Evolutionary conservation across 345 rosid genomes (phyloP).

Genomic region (Litchi chinensis): DNA sequence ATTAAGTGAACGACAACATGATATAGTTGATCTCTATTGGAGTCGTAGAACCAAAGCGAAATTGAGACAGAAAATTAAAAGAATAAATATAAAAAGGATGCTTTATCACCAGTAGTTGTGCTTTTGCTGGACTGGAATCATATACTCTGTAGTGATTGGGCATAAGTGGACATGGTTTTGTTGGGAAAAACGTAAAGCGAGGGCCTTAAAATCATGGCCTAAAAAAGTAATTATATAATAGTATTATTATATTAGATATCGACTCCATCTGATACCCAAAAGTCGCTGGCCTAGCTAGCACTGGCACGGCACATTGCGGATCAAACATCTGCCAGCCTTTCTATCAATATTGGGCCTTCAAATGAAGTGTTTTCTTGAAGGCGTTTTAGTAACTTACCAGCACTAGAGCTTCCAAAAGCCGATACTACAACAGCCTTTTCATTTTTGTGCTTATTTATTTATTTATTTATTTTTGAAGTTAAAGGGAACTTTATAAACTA

Average conservation of each 20-base stretch:
- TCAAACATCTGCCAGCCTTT: no score
- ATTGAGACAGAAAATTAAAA: neutral
- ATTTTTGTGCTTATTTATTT: no score
- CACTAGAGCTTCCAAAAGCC: no score
- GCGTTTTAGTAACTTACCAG: no score
- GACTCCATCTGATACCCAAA: neutral
- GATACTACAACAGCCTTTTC: no score
- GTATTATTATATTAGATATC: neutral
- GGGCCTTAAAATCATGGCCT: neutral
- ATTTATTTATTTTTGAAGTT: no score
- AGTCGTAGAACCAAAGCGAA: conserved; percentile 31
- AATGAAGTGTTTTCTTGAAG: no score
- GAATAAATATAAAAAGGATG: neutral
- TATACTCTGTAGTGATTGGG: neutral
- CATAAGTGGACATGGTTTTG: conserved; percentile 1
- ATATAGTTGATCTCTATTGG: neutral
- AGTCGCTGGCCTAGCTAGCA: no score
- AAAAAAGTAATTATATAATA: neutral
- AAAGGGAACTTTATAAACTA: no score
- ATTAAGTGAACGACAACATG: conserved; percentile 5
- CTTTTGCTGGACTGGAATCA: conserved; percentile 13
- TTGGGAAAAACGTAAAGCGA: neutral
- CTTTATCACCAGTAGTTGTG: neutral
- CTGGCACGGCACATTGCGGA: no score
- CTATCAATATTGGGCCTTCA: no score